Conservation (phyloP, 495 filamentous ascomycete species). For the Penicillium egyptiacum region DNA sequence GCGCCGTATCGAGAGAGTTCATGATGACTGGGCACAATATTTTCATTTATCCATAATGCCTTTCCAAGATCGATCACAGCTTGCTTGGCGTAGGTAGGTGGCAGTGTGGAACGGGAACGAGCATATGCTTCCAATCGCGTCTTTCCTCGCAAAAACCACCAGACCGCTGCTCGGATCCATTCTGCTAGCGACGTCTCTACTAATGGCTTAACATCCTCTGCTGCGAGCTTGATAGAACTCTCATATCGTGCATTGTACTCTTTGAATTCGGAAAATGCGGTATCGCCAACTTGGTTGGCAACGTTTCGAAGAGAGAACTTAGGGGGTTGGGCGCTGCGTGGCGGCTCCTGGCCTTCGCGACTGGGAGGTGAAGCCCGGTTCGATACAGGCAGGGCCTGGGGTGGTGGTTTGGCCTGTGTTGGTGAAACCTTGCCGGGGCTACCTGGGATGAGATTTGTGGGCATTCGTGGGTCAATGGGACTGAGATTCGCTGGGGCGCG, state of each 20-base stretch:
- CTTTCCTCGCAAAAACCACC: conserved; percentile 87
- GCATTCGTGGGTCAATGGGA: conserved; percentile 27
- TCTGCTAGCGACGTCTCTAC: conserved; percentile 57
- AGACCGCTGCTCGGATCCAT: conserved; percentile 68
- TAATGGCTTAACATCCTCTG: conserved; percentile 67
- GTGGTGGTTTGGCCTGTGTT: conserved; percentile 15
- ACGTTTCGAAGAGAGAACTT: conserved; percentile 42
- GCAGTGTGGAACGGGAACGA: conserved; percentile 52
- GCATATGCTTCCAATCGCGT: conserved; percentile 68
- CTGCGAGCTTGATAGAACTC: conserved; percentile 66
- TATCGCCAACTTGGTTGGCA: conserved; percentile 54
- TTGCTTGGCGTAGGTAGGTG: conserved; percentile 49
- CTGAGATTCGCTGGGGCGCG: conserved; percentile 21
- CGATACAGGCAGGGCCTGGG: conserved; percentile 8
- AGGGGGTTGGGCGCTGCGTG: conserved; percentile 36
- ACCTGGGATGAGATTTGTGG: conserved; percentile 26
- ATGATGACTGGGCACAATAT: conserved; percentile 56
- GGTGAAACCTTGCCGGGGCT: conserved; percentile 20
- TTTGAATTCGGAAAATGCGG: conserved; percentile 67
- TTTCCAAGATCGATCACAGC: conserved; percentile 80
- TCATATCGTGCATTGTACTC: conserved; percentile 63
- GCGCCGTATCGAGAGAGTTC: conserved; percentile 51
- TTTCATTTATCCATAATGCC: conserved; percentile 73
- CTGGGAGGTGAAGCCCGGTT: conserved; percentile 20
- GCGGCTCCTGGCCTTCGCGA: conserved; percentile 23